A percentile compares a stretch with the other conserved stretches of the same genome.
These are phyloP conservation scores for Dryas alaskensis DNA, from an alignment of 306 rosid species.

Conservation along the genomic window DNA sequence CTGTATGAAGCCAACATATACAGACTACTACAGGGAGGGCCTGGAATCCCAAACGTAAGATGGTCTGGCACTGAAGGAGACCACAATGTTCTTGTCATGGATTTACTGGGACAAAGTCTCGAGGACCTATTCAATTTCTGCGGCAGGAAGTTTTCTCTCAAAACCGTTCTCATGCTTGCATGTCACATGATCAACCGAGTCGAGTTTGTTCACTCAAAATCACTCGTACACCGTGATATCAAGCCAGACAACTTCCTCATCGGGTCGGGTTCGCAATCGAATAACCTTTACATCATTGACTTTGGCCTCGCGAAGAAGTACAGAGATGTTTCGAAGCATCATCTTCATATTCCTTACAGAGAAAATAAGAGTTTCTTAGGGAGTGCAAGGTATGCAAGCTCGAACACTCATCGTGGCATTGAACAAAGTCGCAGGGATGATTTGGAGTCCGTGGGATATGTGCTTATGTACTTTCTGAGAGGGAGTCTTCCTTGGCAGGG, in stretches of 20 bases:
- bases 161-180: slow-evolving; percentile 96
- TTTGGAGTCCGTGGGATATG: slow-evolving; percentile 95
- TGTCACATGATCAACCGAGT: slow-evolving; percentile 98
- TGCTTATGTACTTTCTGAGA: slow-evolving; percentile 87
- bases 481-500: slow-evolving; percentile 99
- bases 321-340: slow-evolving; percentile 76
- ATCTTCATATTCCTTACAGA: slow-evolving; percentile 85
- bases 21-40: slow-evolving; percentile 96
- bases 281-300: slow-evolving; percentile 66
- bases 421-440: slow-evolving; percentile 99
- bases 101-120: slow-evolving; percentile 95
- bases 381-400: slow-evolving; percentile 97
- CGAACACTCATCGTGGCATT: slow-evolving; percentile 98
- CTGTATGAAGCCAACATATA: slow-evolving; percentile 87
- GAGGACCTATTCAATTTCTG: slow-evolving; percentile 96
- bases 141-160: slow-evolving; percentile 84
- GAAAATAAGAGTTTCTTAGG: slow-evolving; percentile 97
- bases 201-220: slow-evolving; percentile 84
- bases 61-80: slow-evolving; percentile 98
- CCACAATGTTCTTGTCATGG: slow-evolving; percentile 92
- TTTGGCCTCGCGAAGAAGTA: slow-evolving; percentile 97
- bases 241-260: slow-evolving; percentile 97
- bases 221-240: slow-evolving; percentile 91
- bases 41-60: slow-evolving; percentile 78
- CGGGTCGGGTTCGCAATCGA: slow-evolving; percentile 60